Conservation (phyloP, 164 flowering plant species). For the Chimonanthus praecox region DNA sequence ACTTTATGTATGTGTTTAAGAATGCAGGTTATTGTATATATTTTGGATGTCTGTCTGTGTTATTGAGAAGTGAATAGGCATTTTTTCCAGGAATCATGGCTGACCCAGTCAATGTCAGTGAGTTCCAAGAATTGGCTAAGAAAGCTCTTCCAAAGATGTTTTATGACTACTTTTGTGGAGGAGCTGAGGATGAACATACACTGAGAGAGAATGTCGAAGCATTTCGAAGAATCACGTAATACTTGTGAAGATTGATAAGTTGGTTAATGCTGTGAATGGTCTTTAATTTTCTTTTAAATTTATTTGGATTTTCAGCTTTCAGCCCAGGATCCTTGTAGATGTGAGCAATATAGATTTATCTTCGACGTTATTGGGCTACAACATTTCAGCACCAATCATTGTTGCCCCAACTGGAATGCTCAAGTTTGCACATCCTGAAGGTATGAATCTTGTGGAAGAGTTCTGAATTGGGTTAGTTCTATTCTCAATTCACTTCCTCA, state of each 20-base stretch:
- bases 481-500: neutral
- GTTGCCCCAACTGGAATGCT: constrained; percentile 73
- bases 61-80: neutral
- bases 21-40: neutral
- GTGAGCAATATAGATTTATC: constrained; percentile 65
- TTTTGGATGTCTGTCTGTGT: neutral
- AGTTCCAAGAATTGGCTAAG: constrained; percentile 65
- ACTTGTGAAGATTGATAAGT: neutral
- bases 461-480: neutral
- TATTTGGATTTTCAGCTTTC: constrained; percentile 40
- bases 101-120: constrained; percentile 61
- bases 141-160: constrained; percentile 71
- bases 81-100: constrained; percentile 32
- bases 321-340: constrained; percentile 70
- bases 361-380: constrained; percentile 51
- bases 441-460: constrained; percentile 18
- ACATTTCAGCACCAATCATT: constrained; percentile 63
- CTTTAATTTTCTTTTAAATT: neutral
- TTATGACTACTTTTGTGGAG: constrained; percentile 67
- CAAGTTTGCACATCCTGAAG: constrained; percentile 69
- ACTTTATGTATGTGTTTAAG: neutral
- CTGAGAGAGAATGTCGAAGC: constrained; percentile 56
- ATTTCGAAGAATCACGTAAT: constrained; percentile 53
- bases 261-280: neutral
- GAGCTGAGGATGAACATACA: constrained; percentile 77